Conservation (phyloP, 805 yeast genomes). For the Kuraishia cidri region DNA sequence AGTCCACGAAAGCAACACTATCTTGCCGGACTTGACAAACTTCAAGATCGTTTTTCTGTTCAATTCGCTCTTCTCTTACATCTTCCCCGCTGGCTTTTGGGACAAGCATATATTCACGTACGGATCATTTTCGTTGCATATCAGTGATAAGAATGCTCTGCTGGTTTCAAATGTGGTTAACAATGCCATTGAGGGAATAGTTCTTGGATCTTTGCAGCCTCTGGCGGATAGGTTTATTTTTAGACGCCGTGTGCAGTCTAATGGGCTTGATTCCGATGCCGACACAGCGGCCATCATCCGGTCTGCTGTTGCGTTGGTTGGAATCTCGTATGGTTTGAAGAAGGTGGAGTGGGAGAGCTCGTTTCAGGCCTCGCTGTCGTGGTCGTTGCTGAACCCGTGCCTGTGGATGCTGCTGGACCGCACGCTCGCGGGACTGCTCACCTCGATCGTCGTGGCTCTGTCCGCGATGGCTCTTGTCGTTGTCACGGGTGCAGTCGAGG, state of each 20-base stretch:
- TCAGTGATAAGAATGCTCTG: neutral
- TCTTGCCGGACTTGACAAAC: slow-evolving; percentile 15
- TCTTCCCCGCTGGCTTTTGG: neutral
- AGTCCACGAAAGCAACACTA: slow-evolving; percentile 27
- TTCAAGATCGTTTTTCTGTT: slow-evolving; percentile 8
- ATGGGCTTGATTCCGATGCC: neutral
- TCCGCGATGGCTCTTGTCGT: slow-evolving; percentile 11
- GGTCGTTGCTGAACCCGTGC: slow-evolving; percentile 55
- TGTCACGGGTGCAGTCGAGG: neutral
- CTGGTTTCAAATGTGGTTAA: slow-evolving; percentile 22
- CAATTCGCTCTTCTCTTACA: neutral
- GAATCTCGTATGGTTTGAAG: slow-evolving; percentile 63
- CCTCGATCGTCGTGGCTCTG: slow-evolving; percentile 23
- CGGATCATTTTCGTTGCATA: slow-evolving; percentile 1
- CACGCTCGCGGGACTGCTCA: slow-evolving; percentile 40
- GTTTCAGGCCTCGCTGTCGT: slow-evolving; percentile 53
- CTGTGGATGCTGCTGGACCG: slow-evolving; percentile 63
- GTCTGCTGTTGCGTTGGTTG: slow-evolving; percentile 53
- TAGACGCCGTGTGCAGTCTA: slow-evolving; percentile 4
- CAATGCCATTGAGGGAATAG: slow-evolving; percentile 41
- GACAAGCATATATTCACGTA: too few relatives aligned
- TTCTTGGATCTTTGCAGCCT: slow-evolving; percentile 52
- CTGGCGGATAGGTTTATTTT: slow-evolving; percentile 16
- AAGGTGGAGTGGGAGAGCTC: slow-evolving; percentile 62
- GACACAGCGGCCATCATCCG: slow-evolving; percentile 19